Base-by-base conservation (phyloP, 768 basidiomycete genomes). In the Cyclocybe cylindracea region DNA sequence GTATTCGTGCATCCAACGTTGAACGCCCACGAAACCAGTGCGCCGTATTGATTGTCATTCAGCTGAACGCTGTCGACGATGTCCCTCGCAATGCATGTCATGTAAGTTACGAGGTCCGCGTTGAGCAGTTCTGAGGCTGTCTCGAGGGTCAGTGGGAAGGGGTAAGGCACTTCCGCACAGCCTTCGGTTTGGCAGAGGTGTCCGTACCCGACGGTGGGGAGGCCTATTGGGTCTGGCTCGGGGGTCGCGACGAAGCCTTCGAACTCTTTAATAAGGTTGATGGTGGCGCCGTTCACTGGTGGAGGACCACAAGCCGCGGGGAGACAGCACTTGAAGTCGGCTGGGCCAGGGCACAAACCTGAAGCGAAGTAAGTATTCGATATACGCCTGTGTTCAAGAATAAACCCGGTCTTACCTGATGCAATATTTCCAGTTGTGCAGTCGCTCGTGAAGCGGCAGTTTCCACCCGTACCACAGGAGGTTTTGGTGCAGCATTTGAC, bases 181-280 rank as follows among this genome's bases (percentile, higher is more conserved):
- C 57, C 54, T 4, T 44, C 55, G 19, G 44, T 55, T 41, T 60
- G 38, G 51, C 68, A 69, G 33, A 63, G 56, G 39, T 69, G 68
- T 9, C 66, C 66, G 50, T 61, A 69, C 9, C 68, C 68, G 39
- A 69, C 68, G n/a, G 66, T 69, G 10, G 65, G 65, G 32, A 69
- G 63, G n/a, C 64, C 66, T 13, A 68, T 61, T 33, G 68, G 68
- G 51, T 69, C 68, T 0, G 66, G 67, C 19, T 56, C 55, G 9
- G 68, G 68, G n/a, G 46, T 46, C 16, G 62, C n/a, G 7, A 69
- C 68, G 47, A 69, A 69, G 38, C 68, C 66, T 56, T 68, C 66
- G 34, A 58, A 66, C 10, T 52, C 7, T 44, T 68, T 66, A 45
- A 68, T 64, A 16, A 64, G 52, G 41, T 40, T 51, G 44, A 66